These are phyloP conservation scores for Lenwebbia sp. DNA, from an alignment of 345 rosid genomes.

Conservation along the genomic window DNA sequence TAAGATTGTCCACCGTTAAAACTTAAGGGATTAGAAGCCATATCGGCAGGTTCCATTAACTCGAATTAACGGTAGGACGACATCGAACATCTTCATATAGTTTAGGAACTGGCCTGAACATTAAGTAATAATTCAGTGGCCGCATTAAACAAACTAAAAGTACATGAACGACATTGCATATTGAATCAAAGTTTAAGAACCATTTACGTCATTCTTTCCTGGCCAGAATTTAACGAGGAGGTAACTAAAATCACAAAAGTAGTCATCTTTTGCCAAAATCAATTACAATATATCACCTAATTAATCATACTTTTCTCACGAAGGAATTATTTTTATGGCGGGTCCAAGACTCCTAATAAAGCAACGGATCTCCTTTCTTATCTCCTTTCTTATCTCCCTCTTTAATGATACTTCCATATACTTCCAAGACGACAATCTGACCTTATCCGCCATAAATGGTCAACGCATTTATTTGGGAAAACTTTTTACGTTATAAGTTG, in stretches of 20 bases:
- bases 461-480: background rate
- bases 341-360: background rate
- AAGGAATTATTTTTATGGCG: background rate
- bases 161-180: no score
- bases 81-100: no score
- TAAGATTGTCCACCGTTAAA: no score
- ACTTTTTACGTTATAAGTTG: background rate
- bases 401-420: background rate
- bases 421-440: background rate
- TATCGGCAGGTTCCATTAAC: no score
- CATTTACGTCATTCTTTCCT: no score
- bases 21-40: no score
- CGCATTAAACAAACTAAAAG: no score
- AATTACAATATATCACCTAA: background rate
- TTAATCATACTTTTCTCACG: no score
- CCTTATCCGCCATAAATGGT: background rate
- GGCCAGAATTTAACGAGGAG: background rate
- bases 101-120: no score
- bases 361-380: background rate
- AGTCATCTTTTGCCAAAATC: background rate
- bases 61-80: no score
- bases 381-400: background rate
- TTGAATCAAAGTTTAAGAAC: no score
- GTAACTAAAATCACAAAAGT: background rate
- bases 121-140: no score